phyloP scores from a whole-genome alignment of 345 rosid species.

The Abelmoschus esculentus region DNA sequence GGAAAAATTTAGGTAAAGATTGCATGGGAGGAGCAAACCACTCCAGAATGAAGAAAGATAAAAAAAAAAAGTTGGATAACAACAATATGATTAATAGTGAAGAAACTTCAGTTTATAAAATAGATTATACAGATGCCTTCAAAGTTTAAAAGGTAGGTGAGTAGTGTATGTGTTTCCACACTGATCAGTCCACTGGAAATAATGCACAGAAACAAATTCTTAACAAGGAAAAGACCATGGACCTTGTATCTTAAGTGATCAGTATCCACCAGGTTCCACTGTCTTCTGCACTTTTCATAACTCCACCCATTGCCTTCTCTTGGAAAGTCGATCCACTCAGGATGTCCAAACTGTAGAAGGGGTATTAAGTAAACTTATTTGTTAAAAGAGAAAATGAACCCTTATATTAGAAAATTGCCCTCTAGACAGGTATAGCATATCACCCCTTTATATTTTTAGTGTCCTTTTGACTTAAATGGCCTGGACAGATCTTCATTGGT shows the following conservation, averaged over 20 bases:
- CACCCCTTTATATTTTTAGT: not conserved
- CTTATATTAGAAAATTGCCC: conserved; percentile 4
- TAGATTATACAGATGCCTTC: not conserved
- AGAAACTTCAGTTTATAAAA: not conserved
- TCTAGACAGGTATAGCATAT: conserved; percentile 2
- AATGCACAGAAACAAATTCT: conserved; percentile 4
- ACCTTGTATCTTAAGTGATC: conserved; percentile 77
- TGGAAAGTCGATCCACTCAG: conserved; percentile 86
- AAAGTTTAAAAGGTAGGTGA: not conserved
- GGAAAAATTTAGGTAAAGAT: not conserved
- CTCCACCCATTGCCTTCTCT: conserved; percentile 86
- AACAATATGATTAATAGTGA: not conserved
- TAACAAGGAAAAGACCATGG: conserved; percentile 5
- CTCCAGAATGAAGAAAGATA: not conserved
- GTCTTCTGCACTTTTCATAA: conserved; percentile 71
- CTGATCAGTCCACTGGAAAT: not conserved
- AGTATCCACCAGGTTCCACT: conserved; percentile 51
- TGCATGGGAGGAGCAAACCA: not conserved
- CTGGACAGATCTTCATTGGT: not conserved
- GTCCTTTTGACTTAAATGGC: not conserved
- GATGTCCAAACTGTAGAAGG: conserved; percentile 61
- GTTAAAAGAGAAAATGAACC: not conserved
- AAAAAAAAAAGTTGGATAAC: not conserved
- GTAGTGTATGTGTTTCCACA: not conserved
- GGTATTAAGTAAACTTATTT: not conserved